Evolutionary conservation across 179 eudicot genomes (phyloP), one percentile per base, ranked within the genome.

Genomic region (Vitellaria paradoxa): DNA sequence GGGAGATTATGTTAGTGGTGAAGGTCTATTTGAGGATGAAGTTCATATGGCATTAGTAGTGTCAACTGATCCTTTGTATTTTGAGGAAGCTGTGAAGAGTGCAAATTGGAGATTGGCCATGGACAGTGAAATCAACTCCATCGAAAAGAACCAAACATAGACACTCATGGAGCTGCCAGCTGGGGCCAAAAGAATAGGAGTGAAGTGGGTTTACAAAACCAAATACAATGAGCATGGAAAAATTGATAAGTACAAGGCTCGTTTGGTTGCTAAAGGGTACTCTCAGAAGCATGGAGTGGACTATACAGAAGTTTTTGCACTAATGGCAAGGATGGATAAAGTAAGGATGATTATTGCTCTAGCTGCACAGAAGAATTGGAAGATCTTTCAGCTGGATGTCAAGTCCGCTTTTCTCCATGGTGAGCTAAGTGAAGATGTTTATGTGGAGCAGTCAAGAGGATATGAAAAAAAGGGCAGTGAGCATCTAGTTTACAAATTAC

Each of bases 1-100:
- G 75, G 42, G 21, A n/a, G n/a, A n/a, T 30, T 72, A 56, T 55
- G 75, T 55, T 14, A 72, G 64, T 55, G 75, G 75, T 55, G 64
- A 72, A 24, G 75, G 64, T 24, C 21, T 72, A 55, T 72, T 14
- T 24, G 75, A 72, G 20, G 75, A 72, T 69, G 72, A 42, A 1
- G 15, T 26, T 11, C 11, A 53, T 14, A 53, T 53, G 64, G 64
- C 64, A 30, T 26, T 55, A 17, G 23, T 72, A 0, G 64, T 13
- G n/a, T 55, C 49, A 10, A 24, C 75, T 24, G 75, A 72, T 55
- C 75, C 75, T 2, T 13, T 17, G 10, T 0, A 55, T 55, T 72
- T 53, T 30, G 63, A 72, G 23, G 75, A 72, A 55, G 75, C 23
- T 53, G 49, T 72, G 49, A 72, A 57, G 64, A 30, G 63, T 30